These are phyloP conservation scores for Eragrostis tef DNA, from an alignment of 202 grass and related monocot species.

Conservation along the genomic window DNA sequence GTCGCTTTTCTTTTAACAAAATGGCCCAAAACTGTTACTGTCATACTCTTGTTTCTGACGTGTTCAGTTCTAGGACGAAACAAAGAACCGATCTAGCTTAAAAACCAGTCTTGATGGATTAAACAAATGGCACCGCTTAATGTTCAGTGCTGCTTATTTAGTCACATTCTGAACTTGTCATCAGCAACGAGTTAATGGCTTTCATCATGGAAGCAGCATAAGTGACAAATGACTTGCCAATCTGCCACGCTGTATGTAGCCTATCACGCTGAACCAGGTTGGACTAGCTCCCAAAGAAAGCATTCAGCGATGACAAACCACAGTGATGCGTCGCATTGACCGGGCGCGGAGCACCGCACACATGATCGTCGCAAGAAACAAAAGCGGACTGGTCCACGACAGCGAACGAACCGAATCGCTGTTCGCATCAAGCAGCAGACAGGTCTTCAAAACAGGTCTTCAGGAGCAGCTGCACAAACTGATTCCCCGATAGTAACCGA, in stretches of 20 bases:
- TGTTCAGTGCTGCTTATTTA: neutral
- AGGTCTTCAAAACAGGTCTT: neutral
- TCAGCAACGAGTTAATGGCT: neutral
- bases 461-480: neutral
- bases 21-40: neutral
- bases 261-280: neutral
- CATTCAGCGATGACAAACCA: neutral
- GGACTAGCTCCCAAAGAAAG: neutral
- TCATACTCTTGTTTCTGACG: constrained; percentile 3
- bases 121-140: neutral
- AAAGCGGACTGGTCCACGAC: neutral
- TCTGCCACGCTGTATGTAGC: neutral
- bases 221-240: neutral
- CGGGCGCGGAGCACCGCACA: neutral
- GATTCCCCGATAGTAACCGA: neutral
- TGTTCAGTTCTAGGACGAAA: neutral
- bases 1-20: neutral
- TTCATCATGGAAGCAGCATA: neutral
- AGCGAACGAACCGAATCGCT: constrained; percentile 22
- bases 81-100: neutral
- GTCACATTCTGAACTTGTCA: neutral
- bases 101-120: neutral
- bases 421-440: neutral
- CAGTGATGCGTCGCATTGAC: constrained; percentile 4
- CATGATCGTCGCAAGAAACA: neutral